Base-by-base conservation (phyloP, 2,329 filamentous ascomycete species). In the Cladosporium phlei region DNA sequence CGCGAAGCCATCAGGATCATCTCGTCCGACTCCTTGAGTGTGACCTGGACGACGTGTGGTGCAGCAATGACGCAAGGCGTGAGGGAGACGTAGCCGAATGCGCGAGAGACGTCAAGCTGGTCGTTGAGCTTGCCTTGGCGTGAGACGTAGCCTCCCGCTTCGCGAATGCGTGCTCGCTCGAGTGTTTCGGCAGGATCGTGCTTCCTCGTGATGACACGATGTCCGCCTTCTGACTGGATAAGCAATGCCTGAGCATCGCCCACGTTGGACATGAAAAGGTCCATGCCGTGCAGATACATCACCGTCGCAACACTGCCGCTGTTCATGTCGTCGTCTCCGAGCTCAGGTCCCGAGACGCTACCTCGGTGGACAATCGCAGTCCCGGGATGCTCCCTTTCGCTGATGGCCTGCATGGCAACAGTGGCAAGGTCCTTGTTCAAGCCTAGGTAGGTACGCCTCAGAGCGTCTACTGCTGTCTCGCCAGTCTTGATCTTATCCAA, bases 171-270 rank as follows among this genome's bases (percentile, higher is more conserved):
- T 47, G 88, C 82, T 38, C 93, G 79, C 67, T 98, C 93, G 17
- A 72, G 74, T 1, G 85, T 77, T 62, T 95, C 89, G 1, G 91
- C 90, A 5, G 93, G 93, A 60, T 97, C 90, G 64, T 98, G 93
- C 66, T 94, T 96, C 49, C 81, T 78, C 2, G 93, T 97, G 55
- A 98, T 75, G 54, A 91, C 83, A 59, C 83, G 83, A 67, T 93
- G 80, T 19, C 83, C 80, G 29, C 89, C 88, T 63, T 95, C 89
- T 1, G 86, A 88, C 59, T 90, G 86, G 53, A 98, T 93, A 16
- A 97, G 76, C 69, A 98, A 86, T n/a, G 90, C 91, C 67, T 97
- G 89, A 4, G 86, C 88, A 67, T 98, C 89, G 43, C 93, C 93
- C 17, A 98, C 87, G 59, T 98, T 98, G 52, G 90, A 93, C 45